A percentile compares a stretch with the other conserved stretches of the same genome.
Evolutionary conservation across 768 basidiomycete species (phyloP).

Genomic region (Goffeauzyma gilvescens): DNA sequence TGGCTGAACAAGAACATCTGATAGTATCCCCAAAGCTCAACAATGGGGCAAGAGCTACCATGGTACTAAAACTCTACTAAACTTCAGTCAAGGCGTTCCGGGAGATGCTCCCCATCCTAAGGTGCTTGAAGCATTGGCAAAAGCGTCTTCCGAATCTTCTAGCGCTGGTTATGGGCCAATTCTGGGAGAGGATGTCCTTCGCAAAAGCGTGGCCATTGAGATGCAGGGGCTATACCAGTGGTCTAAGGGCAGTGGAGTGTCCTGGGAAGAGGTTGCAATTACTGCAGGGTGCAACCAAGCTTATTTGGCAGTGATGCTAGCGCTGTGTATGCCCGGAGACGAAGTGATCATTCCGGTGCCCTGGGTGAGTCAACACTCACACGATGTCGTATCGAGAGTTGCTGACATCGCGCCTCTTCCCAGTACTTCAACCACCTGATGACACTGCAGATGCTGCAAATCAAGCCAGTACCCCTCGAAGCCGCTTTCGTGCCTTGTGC

Average conservation of each 20-base stretch:
- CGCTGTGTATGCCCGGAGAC: slow-evolving; percentile 48
- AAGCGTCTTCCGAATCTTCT: slow-evolving; percentile 35
- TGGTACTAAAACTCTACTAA: slow-evolving; percentile 35
- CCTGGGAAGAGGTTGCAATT: slow-evolving; percentile 43
- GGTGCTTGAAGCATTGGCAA: slow-evolving; percentile 39
- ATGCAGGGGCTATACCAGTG: slow-evolving; percentile 41
- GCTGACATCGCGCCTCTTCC: background rate
- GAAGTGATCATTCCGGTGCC: slow-evolving; percentile 56
- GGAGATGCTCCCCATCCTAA: slow-evolving; percentile 43
- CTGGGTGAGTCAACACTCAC: slow-evolving; percentile 35
- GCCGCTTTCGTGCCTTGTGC: slow-evolving; percentile 47
- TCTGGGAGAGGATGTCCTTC: slow-evolving; percentile 42
- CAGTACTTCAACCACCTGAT: slow-evolving; percentile 40
- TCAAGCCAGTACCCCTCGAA: slow-evolving; percentile 42
- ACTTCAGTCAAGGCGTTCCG: slow-evolving; percentile 58
- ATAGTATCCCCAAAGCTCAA: slow-evolving; percentile 26
- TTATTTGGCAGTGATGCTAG: slow-evolving; percentile 45
- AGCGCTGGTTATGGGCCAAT: slow-evolving; percentile 42
- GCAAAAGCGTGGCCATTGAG: slow-evolving; percentile 42
- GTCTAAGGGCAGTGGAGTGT: slow-evolving; percentile 2
- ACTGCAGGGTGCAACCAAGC: slow-evolving; percentile 59
- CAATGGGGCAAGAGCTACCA: slow-evolving; percentile 22
- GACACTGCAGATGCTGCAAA: slow-evolving; percentile 46
- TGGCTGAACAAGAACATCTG: too few relatives aligned
- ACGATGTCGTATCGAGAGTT: slow-evolving; percentile 14